A percentile compares a stretch with the other conserved stretches of the same genome.
Conservation (phyloP, 2,329 filamentous ascomycete genomes). For the Exophiala calicioides region DNA sequence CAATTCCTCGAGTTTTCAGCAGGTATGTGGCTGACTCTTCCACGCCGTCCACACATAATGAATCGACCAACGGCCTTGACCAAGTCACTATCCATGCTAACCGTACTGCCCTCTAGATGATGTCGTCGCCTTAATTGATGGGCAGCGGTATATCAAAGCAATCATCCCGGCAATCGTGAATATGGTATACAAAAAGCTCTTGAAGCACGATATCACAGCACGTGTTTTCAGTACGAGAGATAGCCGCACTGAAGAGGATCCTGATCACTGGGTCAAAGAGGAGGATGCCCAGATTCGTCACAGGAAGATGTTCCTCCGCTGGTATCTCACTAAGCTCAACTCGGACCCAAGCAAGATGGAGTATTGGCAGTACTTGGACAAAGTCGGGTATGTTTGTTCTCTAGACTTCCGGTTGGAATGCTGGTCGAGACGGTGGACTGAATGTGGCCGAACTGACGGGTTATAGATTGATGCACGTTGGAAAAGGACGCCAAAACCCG, state of each 20-base stretch:
- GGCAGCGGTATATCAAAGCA: slow-evolving; percentile 76
- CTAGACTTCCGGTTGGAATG: not conserved
- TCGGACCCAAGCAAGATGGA: slow-evolving; percentile 73
- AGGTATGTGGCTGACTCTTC: too few species aligned
- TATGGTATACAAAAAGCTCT: slow-evolving; percentile 78
- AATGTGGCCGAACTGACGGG: not conserved
- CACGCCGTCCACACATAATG: too few species aligned
- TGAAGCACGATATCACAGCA: slow-evolving; percentile 79
- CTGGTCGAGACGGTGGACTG: not conserved
- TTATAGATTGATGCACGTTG: slow-evolving; percentile 74
- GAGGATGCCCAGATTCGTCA: slow-evolving; percentile 73
- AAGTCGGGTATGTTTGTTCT: slow-evolving; percentile 65
- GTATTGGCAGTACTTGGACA: slow-evolving; percentile 82
- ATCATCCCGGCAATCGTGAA: slow-evolving; percentile 81
- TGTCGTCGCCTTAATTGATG: slow-evolving; percentile 68
- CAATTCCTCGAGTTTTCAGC: slow-evolving; percentile 74
- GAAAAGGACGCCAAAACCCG: slow-evolving; percentile 68
- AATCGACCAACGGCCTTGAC: too few species aligned
- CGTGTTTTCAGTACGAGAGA: slow-evolving; percentile 67
- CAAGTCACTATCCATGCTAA: slow-evolving; percentile 1
- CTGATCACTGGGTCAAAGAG: slow-evolving; percentile 65
- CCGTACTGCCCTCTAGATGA: slow-evolving; percentile 54
- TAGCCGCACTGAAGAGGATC: slow-evolving; percentile 65
- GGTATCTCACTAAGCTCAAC: slow-evolving; percentile 73
- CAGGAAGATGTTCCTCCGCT: slow-evolving; percentile 75